Percentiles rank a stretch among this genome's conserved stretches.
Conservation (phyloP, 1,284 basidiomycete species). For the Cutaneotrichosporon dermatis region DNA sequence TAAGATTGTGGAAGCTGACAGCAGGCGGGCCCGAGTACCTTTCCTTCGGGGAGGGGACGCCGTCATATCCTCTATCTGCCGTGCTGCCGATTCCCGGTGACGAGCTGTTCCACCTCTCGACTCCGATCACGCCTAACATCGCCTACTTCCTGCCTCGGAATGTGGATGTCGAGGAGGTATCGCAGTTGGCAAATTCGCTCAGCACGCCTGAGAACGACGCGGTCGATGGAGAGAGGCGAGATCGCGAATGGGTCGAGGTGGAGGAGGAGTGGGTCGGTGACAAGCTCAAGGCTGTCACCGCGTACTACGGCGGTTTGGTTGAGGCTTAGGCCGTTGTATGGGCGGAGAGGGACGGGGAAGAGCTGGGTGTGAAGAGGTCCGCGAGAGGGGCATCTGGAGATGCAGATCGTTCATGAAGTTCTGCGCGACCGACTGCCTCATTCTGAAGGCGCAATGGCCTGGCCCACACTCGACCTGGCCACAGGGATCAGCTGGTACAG, state of each 20-base stretch:
- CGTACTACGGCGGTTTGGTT: conserved; percentile 53
- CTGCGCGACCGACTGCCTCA: too few relatives aligned
- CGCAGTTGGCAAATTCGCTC: conserved; percentile 51
- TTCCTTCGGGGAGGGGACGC: conserved; percentile 27
- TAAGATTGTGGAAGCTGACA: neutral
- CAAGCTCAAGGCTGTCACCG: conserved; percentile 54
- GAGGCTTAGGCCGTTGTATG: neutral
- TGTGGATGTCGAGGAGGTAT: conserved; percentile 67
- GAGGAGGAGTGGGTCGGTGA: conserved; percentile 55
- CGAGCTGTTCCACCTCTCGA: conserved; percentile 69
- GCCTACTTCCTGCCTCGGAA: conserved; percentile 91
- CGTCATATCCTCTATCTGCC: conserved; percentile 64
- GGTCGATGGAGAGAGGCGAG: conserved; percentile 11
- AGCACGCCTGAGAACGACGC: conserved; percentile 3
- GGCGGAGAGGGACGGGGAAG: too few relatives aligned
- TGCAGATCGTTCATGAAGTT: too few relatives aligned
- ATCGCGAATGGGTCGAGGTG: conserved; percentile 45
- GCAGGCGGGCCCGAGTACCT: conserved; percentile 32
- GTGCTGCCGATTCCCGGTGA: conserved; percentile 75
- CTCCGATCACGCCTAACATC: conserved; percentile 66
- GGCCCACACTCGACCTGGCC: too few relatives aligned
- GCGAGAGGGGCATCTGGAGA: too few relatives aligned
- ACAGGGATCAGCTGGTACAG: too few relatives aligned
- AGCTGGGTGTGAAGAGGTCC: too few relatives aligned
- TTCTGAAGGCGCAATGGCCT: too few relatives aligned